Conservation (phyloP, 306 rosid genomes). For the Rosa lucieae region DNA sequence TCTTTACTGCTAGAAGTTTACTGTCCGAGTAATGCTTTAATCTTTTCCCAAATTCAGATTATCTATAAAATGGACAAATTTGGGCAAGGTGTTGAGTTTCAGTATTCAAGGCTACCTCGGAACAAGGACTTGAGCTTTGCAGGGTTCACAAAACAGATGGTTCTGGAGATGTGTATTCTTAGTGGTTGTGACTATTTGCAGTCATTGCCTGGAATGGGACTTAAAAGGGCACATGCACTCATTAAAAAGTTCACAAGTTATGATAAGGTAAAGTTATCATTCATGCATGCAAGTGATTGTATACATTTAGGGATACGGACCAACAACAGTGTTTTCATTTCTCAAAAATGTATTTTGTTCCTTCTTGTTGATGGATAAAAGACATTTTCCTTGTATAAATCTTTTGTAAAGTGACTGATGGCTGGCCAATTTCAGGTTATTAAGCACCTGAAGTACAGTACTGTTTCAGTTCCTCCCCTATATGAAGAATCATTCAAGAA, state of each 20-base stretch:
- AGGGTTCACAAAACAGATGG: slow-evolving; percentile 83
- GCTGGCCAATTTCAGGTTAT: slow-evolving; percentile 57
- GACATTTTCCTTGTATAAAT: slow-evolving; percentile 7
- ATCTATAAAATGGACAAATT: slow-evolving; percentile 93
- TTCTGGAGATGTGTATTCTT: slow-evolving; percentile 94
- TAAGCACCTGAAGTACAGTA: slow-evolving; percentile 77
- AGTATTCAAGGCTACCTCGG: slow-evolving; percentile 57
- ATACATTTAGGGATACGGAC: not conserved
- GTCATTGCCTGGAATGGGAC: slow-evolving; percentile 97
- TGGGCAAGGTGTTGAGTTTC: slow-evolving; percentile 92
- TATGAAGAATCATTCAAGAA: slow-evolving; percentile 90
- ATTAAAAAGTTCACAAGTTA: slow-evolving; percentile 68
- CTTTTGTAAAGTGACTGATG: slow-evolving; percentile 28
- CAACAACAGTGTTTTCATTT: not conserved
- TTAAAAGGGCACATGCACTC: slow-evolving; percentile 87
- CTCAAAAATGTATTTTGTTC: not conserved
- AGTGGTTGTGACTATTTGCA: slow-evolving; percentile 95
- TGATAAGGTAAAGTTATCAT: slow-evolving; percentile 60
- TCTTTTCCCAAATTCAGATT: slow-evolving; percentile 55
- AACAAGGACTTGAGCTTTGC: slow-evolving; percentile 82
- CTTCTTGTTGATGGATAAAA: not conserved
- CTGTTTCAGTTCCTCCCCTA: slow-evolving; percentile 69
- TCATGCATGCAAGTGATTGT: not conserved
- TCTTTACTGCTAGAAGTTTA: slow-evolving; percentile 12
- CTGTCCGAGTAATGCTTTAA: slow-evolving; percentile 1